Base-by-base conservation (phyloP, 2,329 filamentous ascomycete species). In the Nothophaeocryptopus gaeumannii region DNA sequence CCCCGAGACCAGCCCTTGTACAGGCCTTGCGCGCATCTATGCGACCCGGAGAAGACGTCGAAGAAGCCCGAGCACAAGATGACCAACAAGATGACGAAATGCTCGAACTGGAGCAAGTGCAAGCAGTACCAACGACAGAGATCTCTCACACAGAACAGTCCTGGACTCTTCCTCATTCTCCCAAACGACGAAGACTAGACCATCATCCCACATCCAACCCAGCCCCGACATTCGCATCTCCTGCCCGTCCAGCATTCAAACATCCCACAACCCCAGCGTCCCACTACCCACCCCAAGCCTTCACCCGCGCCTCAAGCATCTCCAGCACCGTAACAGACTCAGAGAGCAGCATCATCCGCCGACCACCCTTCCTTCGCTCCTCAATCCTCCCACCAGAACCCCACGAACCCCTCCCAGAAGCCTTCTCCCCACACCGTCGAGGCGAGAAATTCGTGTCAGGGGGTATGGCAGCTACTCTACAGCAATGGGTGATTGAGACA, bases 341-440 rank as follows among this genome's bases (percentile, higher is more conserved):
- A 3, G 46, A 54, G 9, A 45, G 32, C 32, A 33, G 44, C 33
- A 39, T 34, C 34, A 37, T 50, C 45, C 55, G 48, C 15, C 67
- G 71, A 38, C 71, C 72, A 8, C 58, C 66, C 12, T 74, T 74
- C 61, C 58, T 74, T 38, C 64, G 67, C 50, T 67, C 70, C 2
- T 59, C 65, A 2, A 51, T 57, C 3, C 20, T 64, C 10, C 60
- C 66, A 2, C 64, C 62, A 10, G 64, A 67, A 2, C 56, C 38
- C 10, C 39, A 54, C 11, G 64, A 65, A 4, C 75, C 76, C 0
- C 64, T 78, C 0, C 77, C 78, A 1, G 74, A 78, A 35, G 70
- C 74, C 34, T 81, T 81, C 62, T 80, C 78, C 0, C 78, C 79
- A 1, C 74, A 75, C 39, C 70, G 76, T 20, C 73, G 72, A 51